phyloP scores from a whole-genome alignment of 1,139 yeast genomes.

The Kodamaea suecica region DNA sequence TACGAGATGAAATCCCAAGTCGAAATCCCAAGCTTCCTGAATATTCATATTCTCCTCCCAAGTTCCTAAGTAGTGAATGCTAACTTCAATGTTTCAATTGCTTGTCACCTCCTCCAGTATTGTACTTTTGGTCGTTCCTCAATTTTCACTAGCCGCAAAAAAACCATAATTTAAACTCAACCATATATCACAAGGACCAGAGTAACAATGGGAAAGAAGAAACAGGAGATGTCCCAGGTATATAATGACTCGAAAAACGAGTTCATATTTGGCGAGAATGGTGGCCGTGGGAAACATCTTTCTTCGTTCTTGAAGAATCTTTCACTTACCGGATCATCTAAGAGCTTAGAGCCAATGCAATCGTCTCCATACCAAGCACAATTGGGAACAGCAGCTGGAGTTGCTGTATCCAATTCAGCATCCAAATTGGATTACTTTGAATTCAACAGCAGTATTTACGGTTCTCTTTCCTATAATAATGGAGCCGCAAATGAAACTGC shows the following conservation, averaged over 20 bases:
- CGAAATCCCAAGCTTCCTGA: no score
- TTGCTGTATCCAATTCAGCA: conserved; percentile 10
- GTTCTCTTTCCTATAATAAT: conserved; percentile 31
- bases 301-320: conserved; percentile 56
- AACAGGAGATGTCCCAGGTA: conserved; percentile 59
- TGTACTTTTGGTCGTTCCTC: no score
- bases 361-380: background rate
- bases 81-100: no score
- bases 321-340: conserved; percentile 30
- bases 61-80: no score
- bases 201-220: conserved; percentile 44
- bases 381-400: background rate
- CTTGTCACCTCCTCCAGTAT: no score
- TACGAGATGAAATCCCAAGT: no score
- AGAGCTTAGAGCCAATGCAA: conserved; percentile 5
- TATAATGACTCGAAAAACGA: conserved; percentile 50
- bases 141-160: no score
- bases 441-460: conserved; percentile 41
- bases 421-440: conserved; percentile 23
- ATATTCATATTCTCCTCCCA: no score
- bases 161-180: no score
- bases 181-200: no score
- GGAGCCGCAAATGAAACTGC: conserved; percentile 4
- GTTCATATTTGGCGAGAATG: conserved; percentile 64
- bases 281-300: conserved; percentile 63